phyloP scores from a whole-genome alignment of 352 stramenopile species.

The Thraustotheca clavata region DNA sequence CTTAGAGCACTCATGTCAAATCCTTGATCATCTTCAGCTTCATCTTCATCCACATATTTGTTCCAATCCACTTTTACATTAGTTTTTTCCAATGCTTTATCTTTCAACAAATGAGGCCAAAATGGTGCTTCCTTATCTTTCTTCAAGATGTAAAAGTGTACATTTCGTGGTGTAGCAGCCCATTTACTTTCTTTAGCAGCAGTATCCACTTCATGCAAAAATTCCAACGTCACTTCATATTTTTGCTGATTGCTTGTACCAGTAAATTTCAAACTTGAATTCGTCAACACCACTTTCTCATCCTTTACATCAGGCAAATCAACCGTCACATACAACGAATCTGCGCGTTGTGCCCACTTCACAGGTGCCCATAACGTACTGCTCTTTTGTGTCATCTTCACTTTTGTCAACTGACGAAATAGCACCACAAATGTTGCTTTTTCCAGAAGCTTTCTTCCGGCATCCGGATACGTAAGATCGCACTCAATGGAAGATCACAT shows the following conservation, averaged over 20 bases:
- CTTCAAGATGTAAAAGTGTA: conserved; percentile 96
- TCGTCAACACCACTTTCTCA: conserved; percentile 85
- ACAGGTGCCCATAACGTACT: conserved; percentile 81
- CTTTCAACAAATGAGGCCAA: conserved; percentile 92
- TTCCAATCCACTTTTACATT: conserved; percentile 95
- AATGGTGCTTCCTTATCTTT: conserved; percentile 91
- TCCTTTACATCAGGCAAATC: conserved; percentile 91
- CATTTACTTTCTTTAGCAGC: conserved; percentile 90
- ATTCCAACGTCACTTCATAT: conserved; percentile 93
- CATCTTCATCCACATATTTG: conserved; percentile 96
- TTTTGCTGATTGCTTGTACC: conserved; percentile 87
- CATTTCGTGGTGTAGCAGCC: conserved; percentile 90
- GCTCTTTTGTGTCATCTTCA: conserved; percentile 8
- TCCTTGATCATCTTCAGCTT: conserved; percentile 83
- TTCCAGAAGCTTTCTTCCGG: background rate
- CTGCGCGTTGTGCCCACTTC: conserved; percentile 95
- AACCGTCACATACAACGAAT: conserved; percentile 95
- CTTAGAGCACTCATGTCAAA: conserved; percentile 84
- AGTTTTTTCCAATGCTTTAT: conserved; percentile 96
- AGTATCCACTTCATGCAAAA: conserved; percentile 92
- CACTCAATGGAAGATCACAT: too few relatives aligned
- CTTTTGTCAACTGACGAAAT: background rate
- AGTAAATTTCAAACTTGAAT: conserved; percentile 86
- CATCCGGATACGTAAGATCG: conserved; percentile 11
- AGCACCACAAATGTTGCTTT: background rate